Base-by-base conservation (phyloP, 169 alveolate species). In the Plasmodium reichenowi region DNA sequence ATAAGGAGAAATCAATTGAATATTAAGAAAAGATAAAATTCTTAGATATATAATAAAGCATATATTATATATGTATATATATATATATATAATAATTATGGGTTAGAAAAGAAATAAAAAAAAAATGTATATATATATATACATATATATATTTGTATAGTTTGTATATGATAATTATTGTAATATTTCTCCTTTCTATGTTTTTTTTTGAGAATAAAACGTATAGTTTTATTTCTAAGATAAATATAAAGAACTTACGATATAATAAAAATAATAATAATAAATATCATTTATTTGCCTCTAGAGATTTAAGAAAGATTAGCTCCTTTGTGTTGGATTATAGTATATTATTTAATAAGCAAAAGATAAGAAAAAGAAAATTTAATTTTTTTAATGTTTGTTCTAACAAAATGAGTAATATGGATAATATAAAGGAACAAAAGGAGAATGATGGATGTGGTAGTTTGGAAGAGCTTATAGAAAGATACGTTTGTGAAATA, bases 401-500 rank as follows among this genome's bases (percentile, higher is more conserved):
- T 56, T 56, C 22, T 10, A 67, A 13, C 56, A 67, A 71, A 71
- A 8, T 38, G 26, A 48, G 48, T 29, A 12, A 71, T 5, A 8
- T 12, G 12, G 3, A n/a, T n/a, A 48, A 20, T 8, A 52, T 43
- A 52, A 56, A 56, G 22, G 22, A 56, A 56, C 15, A 56, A 58
- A 78, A 17, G 32, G 56, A 67, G 45, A 32, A 59, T 59, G 43
- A 26, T 15, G 59, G 54, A 32, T 47, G 0, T 13, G 72, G 38
- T n/a, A 56, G 45, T 3, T 58, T 72, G n/a, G 85, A 72, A 43
- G 43, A 78, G 12, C 60, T 59, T 50, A 78, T 78, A 1, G 78
- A 78, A 78, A 78, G 38, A 58, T 50, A 59, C 52, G 66, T 70
- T 58, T 76, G 50, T 6, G 89, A 78, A 26, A 78, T 78, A 78